phyloP scores from a whole-genome alignment of 176 grass and related monocot genomes.

The Pharus latifolius region DNA sequence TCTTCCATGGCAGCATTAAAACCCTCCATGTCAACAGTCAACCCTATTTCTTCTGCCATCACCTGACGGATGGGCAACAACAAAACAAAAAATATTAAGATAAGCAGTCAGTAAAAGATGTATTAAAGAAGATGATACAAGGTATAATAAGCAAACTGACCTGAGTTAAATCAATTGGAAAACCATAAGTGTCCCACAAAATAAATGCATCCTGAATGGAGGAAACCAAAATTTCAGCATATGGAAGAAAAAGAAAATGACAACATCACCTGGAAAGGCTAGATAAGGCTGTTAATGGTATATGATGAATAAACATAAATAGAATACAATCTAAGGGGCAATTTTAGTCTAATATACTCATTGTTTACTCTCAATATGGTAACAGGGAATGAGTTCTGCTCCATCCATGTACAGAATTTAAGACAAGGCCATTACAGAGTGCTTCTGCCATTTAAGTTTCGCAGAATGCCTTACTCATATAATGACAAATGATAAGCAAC shows the following conservation, averaged over 20 bases:
- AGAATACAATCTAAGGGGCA: neutral
- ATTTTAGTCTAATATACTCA: neutral
- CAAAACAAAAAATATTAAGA: neutral
- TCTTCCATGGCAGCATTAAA: constrained; percentile 82
- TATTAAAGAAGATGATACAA: neutral
- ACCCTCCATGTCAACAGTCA: constrained; percentile 72
- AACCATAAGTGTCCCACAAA: constrained; percentile 92
- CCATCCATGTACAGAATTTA: neutral
- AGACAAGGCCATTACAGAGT: neutral
- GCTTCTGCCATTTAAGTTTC: neutral
- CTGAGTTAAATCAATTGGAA: constrained; percentile 96
- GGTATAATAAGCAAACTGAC: constrained; percentile 33
- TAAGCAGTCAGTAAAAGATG: neutral
- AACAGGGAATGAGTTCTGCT: neutral
- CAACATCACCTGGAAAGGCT: neutral
- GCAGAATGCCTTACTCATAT: too few species aligned
- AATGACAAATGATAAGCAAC: too few species aligned
- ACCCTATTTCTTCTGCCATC: constrained; percentile 70
- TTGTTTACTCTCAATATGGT: neutral
- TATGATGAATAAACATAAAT: neutral
- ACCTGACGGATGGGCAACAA: constrained; percentile 34
- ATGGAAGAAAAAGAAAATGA: neutral
- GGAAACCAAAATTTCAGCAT: neutral
- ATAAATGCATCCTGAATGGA: constrained; percentile 78
- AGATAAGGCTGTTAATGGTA: neutral